These are phyloP conservation scores for Lactarius pseudohatsudake DNA, from an alignment of 768 basidiomycete species.

Conservation along the genomic window DNA sequence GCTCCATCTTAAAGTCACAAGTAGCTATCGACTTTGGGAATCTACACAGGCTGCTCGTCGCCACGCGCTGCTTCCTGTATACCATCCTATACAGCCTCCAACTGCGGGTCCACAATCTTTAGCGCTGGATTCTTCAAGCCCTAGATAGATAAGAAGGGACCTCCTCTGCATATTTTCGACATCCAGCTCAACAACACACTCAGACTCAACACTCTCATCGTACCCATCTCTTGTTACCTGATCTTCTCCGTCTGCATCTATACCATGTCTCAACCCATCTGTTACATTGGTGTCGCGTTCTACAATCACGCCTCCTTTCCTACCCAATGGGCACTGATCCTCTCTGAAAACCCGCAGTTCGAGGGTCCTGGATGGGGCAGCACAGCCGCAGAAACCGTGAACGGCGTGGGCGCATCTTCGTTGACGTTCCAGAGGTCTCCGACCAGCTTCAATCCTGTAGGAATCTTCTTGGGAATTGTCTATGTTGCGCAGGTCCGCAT, in stretches of 20 bases:
- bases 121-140: background rate
- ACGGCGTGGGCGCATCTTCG: slow-evolving; percentile 1
- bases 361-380: slow-evolving; percentile 7
- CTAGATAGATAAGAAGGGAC: background rate
- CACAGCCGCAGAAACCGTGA: slow-evolving; percentile 2
- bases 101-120: background rate
- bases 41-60: background rate
- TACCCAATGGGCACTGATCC: slow-evolving; percentile 7
- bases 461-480: slow-evolving; percentile 1
- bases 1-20: background rate
- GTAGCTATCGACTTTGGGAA: background rate
- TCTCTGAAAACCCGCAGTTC: slow-evolving; percentile 1
- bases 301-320: background rate
- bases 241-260: background rate
- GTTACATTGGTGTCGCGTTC: slow-evolving; percentile 7
- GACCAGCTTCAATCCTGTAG: background rate
- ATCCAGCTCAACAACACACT: background rate
- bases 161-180: background rate
- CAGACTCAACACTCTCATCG: background rate
- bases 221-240: background rate
- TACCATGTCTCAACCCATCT: background rate
- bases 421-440: background rate
- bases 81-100: background rate
- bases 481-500: background rate
- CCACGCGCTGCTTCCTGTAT: background rate